Conservation (phyloP, 2,329 filamentous ascomycete species). For the Alternaria triticina region DNA sequence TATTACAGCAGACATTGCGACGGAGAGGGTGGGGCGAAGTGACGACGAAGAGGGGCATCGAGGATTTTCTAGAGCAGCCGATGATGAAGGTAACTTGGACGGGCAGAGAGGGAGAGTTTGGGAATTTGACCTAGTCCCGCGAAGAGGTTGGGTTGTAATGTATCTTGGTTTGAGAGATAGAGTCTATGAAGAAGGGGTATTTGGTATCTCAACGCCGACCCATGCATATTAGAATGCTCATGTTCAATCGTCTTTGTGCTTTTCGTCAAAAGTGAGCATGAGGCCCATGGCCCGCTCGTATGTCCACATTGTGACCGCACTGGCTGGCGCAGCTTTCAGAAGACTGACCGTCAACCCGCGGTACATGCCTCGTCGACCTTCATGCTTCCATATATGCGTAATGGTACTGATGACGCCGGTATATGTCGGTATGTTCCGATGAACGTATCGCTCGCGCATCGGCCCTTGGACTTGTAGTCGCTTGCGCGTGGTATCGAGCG, state of each 20-base stretch:
- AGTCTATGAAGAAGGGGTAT: neutral
- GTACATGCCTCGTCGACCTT: conserved; percentile 84
- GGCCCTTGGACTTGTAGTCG: conserved; percentile 94
- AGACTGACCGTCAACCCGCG: conserved; percentile 86
- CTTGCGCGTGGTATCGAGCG: conserved; percentile 90
- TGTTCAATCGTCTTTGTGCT: conserved; percentile 8
- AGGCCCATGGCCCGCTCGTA: conserved; percentile 78
- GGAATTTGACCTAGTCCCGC: neutral
- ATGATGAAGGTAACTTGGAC: neutral
- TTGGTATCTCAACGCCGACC: conserved; percentile 1
- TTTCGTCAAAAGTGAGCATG: conserved; percentile 52
- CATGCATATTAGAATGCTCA: neutral
- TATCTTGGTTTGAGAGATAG: neutral
- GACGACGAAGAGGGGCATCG: neutral
- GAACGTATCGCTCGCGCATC: conserved; percentile 77
- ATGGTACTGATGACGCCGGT: conserved; percentile 70
- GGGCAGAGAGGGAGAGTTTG: neutral
- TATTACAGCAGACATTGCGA: conserved; percentile 1
- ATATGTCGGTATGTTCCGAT: conserved; percentile 88
- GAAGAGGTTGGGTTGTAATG: neutral
- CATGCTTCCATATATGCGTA: conserved; percentile 68
- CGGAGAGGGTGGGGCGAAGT: neutral
- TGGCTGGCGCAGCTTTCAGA: conserved; percentile 91
- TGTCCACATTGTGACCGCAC: conserved; percentile 92
- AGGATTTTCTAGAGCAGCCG: neutral